Conservation (phyloP, 129 eudicot genomes). For the Oenanthe sinensis region DNA sequence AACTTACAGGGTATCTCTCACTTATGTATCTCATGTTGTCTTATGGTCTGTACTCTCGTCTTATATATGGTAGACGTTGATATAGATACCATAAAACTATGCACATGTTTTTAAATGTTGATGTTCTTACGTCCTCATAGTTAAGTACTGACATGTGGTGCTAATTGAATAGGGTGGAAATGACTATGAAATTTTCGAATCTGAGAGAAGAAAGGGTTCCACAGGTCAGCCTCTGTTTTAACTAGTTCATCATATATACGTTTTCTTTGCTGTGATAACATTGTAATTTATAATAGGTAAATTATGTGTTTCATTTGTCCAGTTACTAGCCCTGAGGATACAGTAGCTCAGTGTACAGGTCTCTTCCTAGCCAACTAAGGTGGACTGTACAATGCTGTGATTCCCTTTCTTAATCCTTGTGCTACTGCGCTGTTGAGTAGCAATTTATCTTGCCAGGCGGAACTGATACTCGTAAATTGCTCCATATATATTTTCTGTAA, state of each 20-base stretch:
- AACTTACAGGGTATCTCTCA: conserved; percentile 64
- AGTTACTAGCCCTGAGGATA: conserved; percentile 96
- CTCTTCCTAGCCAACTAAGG: conserved; percentile 49
- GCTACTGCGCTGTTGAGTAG: too few species aligned
- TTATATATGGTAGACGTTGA: too few species aligned
- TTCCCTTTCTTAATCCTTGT: neutral
- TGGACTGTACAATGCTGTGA: neutral
- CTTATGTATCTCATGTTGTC: neutral
- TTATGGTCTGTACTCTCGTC: neutral
- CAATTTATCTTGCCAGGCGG: too few species aligned
- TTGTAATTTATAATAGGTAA: neutral
- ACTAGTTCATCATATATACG: neutral
- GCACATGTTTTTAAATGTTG: neutral
- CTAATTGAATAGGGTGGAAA: conserved; percentile 76
- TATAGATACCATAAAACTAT: neutral
- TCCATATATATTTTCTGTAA: too few species aligned
- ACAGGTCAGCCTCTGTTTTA: conserved; percentile 53
- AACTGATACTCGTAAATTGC: too few species aligned
- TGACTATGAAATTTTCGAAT: conserved; percentile 79
- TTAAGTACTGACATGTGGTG: neutral
- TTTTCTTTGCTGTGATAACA: neutral
- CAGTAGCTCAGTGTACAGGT: conserved; percentile 53
- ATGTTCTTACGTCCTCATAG: neutral
- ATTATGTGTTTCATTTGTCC: conserved; percentile 13
- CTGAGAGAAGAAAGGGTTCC: conserved; percentile 72